These are phyloP conservation scores for Boeremia exigua DNA, from an alignment of 2,329 filamentous ascomycete genomes.

Conservation along the genomic window DNA sequence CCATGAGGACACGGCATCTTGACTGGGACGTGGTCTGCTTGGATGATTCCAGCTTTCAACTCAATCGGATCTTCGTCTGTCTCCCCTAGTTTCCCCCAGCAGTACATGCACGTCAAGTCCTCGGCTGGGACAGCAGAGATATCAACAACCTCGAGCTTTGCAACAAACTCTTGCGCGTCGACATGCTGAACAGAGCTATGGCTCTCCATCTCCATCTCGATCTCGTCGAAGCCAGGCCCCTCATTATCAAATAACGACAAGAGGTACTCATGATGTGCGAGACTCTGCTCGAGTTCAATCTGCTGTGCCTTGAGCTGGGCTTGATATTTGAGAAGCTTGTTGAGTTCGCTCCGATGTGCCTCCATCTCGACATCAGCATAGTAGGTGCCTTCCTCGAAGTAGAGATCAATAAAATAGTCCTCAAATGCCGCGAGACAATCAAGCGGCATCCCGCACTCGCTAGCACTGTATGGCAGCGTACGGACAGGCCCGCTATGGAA, in stretches of 20 bases:
- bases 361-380: too few species aligned
- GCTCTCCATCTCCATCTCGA: too few species aligned
- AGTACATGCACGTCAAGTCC: neutral
- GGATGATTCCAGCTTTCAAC: neutral
- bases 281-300: too few species aligned
- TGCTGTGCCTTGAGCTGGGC: too few species aligned
- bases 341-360: too few species aligned
- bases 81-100: neutral
- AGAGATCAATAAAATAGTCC: neutral
- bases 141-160: neutral
- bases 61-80: neutral
- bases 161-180: neutral
- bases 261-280: too few species aligned
- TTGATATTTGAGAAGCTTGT: too few species aligned
- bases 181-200: neutral
- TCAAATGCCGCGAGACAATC: neutral
- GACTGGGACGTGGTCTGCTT: slow-evolving; percentile 14
- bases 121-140: neutral
- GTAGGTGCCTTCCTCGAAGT: neutral
- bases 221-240: too few species aligned
- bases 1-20: slow-evolving; percentile 13
- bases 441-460: neutral
- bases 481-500: too few species aligned
- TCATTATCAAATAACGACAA: too few species aligned
- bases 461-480: neutral